Evolutionary conservation across 495 filamentous ascomycete genomes (phyloP), one percentile per base, ranked within the genome.

Genomic region (Choiromyces venosus): DNA sequence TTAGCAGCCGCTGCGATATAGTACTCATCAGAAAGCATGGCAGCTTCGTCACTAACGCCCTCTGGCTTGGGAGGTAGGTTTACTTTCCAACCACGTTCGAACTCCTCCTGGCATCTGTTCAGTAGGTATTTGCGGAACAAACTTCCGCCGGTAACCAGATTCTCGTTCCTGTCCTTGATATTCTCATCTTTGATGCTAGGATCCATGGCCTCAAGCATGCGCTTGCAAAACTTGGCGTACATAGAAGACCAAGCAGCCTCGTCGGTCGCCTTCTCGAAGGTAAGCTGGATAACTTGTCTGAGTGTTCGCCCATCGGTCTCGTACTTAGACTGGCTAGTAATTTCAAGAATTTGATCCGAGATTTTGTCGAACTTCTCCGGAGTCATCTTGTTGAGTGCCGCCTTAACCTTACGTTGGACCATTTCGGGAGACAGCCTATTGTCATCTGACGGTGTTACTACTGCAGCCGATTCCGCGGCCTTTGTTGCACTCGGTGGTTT

Each of bases 311-410:
- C 95, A 81, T 99, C 96, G 8, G 87, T 87, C 85, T 99, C 95
- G 80, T 94, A 90, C 87, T 96, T 97, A 40, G 95, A 98, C 81
- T 99, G 95, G 14, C 88, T 90, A 42, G 94, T 93, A 79, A 99
- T 98, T 46, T 90, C 88, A 37, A 98, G 87, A 70, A 99, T 97
- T 83, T 98, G 93, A 68, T 92, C 90, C 29, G 95, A 86, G 73
- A 99, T 97, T 86, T 91, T 93, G 78, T 97, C 93, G 82, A 99
- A 99, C 79, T 97, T 98, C 84, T 98, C 95, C 0, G 95, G 95
- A 0, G 95, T 97, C 96, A 99, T 98, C 90, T 98, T 98, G 88
- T 99, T 98, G 78, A 99, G 85, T 66, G 91, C 91, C 70, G 93
- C 92, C 88, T 99, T 99, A 81, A 98, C 96, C 88, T 98, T 99